phyloP scores from a whole-genome alignment of 495 filamentous ascomycete genomes.

The Haplographium delicatum region DNA sequence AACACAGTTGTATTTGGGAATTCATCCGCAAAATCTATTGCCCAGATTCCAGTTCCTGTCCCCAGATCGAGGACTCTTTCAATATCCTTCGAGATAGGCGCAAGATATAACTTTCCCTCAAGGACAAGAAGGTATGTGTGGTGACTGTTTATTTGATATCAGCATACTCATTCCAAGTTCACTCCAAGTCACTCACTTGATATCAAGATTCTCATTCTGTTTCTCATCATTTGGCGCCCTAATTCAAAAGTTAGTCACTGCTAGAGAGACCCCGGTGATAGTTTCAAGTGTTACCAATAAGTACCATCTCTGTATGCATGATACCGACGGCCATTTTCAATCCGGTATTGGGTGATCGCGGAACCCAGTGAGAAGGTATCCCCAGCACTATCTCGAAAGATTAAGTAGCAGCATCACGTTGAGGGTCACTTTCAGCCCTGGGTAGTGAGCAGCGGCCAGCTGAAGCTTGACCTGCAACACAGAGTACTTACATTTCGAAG shows the following conservation, averaged over 20 bases:
- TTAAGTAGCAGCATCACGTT: background rate
- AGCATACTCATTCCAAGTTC: background rate
- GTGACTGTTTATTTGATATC: slow-evolving; percentile 14
- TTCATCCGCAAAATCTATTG: slow-evolving; percentile 8
- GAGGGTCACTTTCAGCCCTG: background rate
- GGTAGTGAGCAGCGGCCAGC: too few relatives aligned
- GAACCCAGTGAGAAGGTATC: background rate
- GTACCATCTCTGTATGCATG: slow-evolving; percentile 8
- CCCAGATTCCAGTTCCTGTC: background rate
- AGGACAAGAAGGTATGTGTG: slow-evolving; percentile 33
- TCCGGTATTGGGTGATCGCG: slow-evolving; percentile 31
- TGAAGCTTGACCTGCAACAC: background rate
- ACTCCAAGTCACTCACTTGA: background rate
- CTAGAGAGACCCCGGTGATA: background rate
- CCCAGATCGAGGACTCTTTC: slow-evolving; percentile 34
- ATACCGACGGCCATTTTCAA: slow-evolving; percentile 16
- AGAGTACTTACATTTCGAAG: background rate
- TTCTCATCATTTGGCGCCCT: slow-evolving; percentile 9
- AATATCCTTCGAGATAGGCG: slow-evolving; percentile 26
- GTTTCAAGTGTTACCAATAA: slow-evolving; percentile 4
- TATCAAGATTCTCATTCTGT: slow-evolving; percentile 10
- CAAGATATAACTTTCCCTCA: slow-evolving; percentile 27
- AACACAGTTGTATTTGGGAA: slow-evolving; percentile 30
- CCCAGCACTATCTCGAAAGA: background rate
- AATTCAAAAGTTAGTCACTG: background rate